Base-by-base conservation (phyloP, 2,329 filamentous ascomycete species). In the Podosphaera fusca region DNA sequence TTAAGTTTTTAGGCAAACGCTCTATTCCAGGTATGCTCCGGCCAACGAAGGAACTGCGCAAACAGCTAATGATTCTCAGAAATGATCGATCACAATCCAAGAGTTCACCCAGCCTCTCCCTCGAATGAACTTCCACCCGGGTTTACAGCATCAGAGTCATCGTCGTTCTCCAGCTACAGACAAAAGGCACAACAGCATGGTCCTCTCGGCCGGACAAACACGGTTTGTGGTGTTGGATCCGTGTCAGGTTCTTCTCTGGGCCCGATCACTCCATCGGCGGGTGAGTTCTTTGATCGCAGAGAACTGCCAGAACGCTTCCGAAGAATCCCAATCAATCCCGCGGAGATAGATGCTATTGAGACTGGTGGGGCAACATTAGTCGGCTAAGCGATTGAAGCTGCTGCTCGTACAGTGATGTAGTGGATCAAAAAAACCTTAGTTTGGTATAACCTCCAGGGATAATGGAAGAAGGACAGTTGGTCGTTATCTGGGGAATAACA, bases 271-370 rank as follows among this genome's bases (percentile, higher is more conserved):
- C 77, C 89, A 42, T 76, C 77, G 59, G 71, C 80, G 65, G 90
- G 90, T 63, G 74, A 87, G 69, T 87, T 77, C 70, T 95, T 95
- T 68, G 92, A 96, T 70, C 81, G 88, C 64, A 85, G 80, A 64
- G 85, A 98, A 72, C 81, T 98, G 31, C 90, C 92, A 21, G 69
- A 75, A 61, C 80, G 90, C 65, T 98, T 95, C 78, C 80, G 82
- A 66, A 79, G 87, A 62, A 73, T 79, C 54, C 77, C 80, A 10
- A 85, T 89, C 72, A 82, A 79, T 42, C 71, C 82, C 64, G 81
- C 82, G 49, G 92, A 98, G 78, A 98, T 98, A 59, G 92, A 96
- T 70, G 89, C 88, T 30, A 79, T 98, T 66, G 88, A 95, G 79
- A 92, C 87, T 57, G 92, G 89, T 57, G 92, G 92, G 58, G 92